Evolutionary conservation across 345 rosid species (phyloP), one percentile per base, ranked within the genome.

Genomic region (Brassica carinata): DNA sequence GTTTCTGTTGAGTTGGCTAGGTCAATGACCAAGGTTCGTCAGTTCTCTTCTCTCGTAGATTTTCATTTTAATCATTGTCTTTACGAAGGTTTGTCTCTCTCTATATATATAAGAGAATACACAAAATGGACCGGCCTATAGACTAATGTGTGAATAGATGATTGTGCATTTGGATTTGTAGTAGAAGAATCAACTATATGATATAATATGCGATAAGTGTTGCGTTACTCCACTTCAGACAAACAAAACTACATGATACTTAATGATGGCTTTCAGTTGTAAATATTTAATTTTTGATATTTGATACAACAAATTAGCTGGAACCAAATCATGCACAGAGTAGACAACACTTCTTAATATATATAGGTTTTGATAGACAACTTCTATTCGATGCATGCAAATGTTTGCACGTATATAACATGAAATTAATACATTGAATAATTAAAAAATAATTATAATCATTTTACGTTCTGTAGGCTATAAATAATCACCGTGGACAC

Each of bases 1-100:
- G 74, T 19, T 19, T 63, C 71, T 33, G 3, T 2, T 1, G 1
- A 5, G 9, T 15, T 69, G 29, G 71, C 43, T n/a, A 18, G 8
- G 0, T 10, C 31, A 10, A 15, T 78, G 18, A 64, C 71, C 3
- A 64, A 71, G 81, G 81, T 78, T 51, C 17, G 66, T 71, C 53
- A 2, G n/a, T 2, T 70, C 34, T 29, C 30, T 48, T 14, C 8
- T 19, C 19, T 67, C 33, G 18, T 58, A 8, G 7, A 13, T n/a
- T 58, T 43, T 63, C 27, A 14, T 14, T 10, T 36, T 33, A 3
- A 71, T 48, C 13, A 1, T 62, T 59, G 61, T 36, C 1, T 27
- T 27, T 10, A 1, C 29, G 43, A 10, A 58, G 26, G 3, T 76
- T 76, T 57, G 48, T 40, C 48, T 9, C 48, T 40, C 13, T 40